A percentile compares a stretch with the other conserved stretches of the same genome.
phyloP scores from a whole-genome alignment of 2,329 filamentous ascomycete genomes.

The Dactylonectria estremocensis region DNA sequence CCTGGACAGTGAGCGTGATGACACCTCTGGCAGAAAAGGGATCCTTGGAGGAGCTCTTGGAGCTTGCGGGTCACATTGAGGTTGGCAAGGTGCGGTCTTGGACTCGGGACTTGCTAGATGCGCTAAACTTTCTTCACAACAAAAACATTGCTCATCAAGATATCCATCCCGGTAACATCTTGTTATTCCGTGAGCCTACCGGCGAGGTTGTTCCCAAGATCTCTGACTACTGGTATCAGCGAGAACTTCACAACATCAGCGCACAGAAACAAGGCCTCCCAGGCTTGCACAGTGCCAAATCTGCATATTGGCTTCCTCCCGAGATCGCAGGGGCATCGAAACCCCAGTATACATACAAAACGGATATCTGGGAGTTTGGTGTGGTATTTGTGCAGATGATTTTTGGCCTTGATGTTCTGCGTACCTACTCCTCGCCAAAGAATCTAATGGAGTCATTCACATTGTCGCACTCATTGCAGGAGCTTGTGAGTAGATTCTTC shows the following conservation, averaged over 20 bases:
- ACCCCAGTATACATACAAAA: slow-evolving; percentile 79
- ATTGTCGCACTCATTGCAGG: slow-evolving; percentile 82
- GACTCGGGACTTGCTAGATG: slow-evolving; percentile 93
- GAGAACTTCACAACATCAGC: slow-evolving; percentile 74
- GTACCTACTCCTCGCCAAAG: slow-evolving; percentile 84
- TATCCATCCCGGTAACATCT: slow-evolving; percentile 84
- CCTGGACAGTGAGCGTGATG: slow-evolving; percentile 83
- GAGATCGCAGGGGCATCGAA: slow-evolving; percentile 78
- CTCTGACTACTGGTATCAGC: slow-evolving; percentile 80
- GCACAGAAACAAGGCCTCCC: slow-evolving; percentile 67
- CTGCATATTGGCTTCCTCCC: slow-evolving; percentile 87
- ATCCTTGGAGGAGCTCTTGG: slow-evolving; percentile 85
- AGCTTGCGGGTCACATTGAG: slow-evolving; percentile 81
- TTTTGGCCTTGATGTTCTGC: slow-evolving; percentile 83
- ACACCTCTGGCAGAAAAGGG: slow-evolving; percentile 86
- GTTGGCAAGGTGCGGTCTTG: slow-evolving; percentile 86
- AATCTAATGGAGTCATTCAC: slow-evolving; percentile 79
- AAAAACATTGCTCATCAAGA: slow-evolving; percentile 88
- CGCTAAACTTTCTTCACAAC: slow-evolving; percentile 87
- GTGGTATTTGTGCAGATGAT: slow-evolving; percentile 95
- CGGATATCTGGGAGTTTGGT: slow-evolving; percentile 96
- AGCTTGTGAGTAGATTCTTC: slow-evolving; percentile 88
- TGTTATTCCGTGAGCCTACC: slow-evolving; percentile 79
- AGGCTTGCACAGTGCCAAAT: slow-evolving; percentile 74
- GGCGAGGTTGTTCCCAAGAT: slow-evolving; percentile 82